Evolutionary conservation across 2,329 filamentous ascomycete species (phyloP).

Genomic region (Cryphonectria carpinicola): DNA sequence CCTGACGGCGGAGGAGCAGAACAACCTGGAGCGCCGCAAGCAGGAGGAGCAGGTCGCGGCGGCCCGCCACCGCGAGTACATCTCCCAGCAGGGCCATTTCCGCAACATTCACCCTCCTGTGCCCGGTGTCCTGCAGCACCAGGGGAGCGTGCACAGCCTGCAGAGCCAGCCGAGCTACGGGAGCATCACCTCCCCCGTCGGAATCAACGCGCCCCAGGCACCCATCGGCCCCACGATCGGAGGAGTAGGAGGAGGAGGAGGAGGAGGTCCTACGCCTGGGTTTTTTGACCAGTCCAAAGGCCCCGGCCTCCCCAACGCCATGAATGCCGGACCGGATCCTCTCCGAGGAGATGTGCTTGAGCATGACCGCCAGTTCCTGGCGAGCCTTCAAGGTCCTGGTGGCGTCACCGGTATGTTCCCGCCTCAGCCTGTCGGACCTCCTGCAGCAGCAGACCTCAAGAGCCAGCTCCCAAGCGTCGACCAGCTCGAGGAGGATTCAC

Average conservation of each 20-base stretch:
- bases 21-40: slow-evolving; percentile 92
- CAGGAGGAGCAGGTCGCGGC: slow-evolving; percentile 98
- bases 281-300: slow-evolving; percentile 68
- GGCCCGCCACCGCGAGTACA: slow-evolving; percentile 91
- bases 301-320: slow-evolving; percentile 44
- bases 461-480: slow-evolving; percentile 54
- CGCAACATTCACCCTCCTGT: slow-evolving; percentile 67
- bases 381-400: slow-evolving; percentile 43
- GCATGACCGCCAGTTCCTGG: slow-evolving; percentile 58
- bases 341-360: slow-evolving; percentile 70
- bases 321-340: slow-evolving; percentile 53
- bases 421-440: slow-evolving; percentile 45
- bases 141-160: slow-evolving; percentile 91
- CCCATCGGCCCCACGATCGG: slow-evolving; percentile 55
- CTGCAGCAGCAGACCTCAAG: slow-evolving; percentile 42
- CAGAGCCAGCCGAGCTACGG: slow-evolving; percentile 97
- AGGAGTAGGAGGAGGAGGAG: slow-evolving; percentile 38
- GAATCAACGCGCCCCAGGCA: slow-evolving; percentile 54
- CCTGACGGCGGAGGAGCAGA: slow-evolving; percentile 95
- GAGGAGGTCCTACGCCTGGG: slow-evolving; percentile 55
- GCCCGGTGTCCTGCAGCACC: slow-evolving; percentile 72
- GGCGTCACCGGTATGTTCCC: slow-evolving; percentile 39
- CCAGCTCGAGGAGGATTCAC: slow-evolving; percentile 56
- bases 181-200: slow-evolving; percentile 86
- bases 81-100: slow-evolving; percentile 82